A percentile compares a stretch with the other conserved stretches of the same genome.
Evolutionary conservation across 176 grass and related monocot species (phyloP).

Genomic region (Panicum miliaceum): DNA sequence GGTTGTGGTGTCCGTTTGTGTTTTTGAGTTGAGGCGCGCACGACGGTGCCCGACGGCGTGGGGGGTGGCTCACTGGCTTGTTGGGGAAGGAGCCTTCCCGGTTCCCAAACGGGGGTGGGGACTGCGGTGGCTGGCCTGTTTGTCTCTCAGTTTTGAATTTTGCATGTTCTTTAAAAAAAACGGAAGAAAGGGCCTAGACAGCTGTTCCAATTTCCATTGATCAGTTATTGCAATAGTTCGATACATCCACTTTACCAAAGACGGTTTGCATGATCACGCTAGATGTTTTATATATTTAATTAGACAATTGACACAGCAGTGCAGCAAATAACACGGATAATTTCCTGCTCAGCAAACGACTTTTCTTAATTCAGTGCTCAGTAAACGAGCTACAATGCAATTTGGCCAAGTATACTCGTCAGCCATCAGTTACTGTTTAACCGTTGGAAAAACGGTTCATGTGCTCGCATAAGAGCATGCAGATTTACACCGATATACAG

Average conservation of each 20-base stretch:
- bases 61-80: background rate
- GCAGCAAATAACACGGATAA: background rate
- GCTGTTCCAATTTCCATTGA: background rate
- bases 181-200: background rate
- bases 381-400: background rate
- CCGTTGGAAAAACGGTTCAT: background rate
- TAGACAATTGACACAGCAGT: background rate
- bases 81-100: slow-evolving; percentile 26
- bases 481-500: slow-evolving; percentile 24
- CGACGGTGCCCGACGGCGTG: slow-evolving; percentile 2
- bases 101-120: background rate
- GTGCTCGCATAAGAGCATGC: background rate
- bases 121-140: background rate
- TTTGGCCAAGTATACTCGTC: slow-evolving; percentile 9
- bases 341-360: background rate
- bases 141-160: background rate
- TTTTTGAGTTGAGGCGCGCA: slow-evolving; percentile 64
- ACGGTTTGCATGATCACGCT: no score
- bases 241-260: background rate
- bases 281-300: no score
- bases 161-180: background rate
- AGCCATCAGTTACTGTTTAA: background rate
- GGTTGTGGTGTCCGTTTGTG: slow-evolving; percentile 20
- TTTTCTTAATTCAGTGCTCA: background rate
- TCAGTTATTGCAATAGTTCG: background rate